Conservation (phyloP, 345 rosid genomes). For the Eutrema yunnanense region DNA sequence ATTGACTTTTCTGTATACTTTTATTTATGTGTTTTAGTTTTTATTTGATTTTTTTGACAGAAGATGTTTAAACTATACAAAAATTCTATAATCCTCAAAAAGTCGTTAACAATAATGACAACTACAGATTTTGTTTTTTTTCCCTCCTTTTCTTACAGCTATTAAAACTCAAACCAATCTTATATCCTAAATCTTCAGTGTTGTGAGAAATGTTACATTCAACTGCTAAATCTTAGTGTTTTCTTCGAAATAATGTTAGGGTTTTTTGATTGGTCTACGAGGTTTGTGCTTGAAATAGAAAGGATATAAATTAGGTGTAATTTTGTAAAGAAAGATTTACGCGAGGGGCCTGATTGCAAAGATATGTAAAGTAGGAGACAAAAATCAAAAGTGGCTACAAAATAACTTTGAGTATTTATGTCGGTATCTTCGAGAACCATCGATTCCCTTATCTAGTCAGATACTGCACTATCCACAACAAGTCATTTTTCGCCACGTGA, state of each 20-base stretch:
- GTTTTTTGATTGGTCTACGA: neutral
- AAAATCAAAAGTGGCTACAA: conserved; percentile 3
- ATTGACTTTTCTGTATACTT: too few species aligned
- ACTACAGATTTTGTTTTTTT: too few species aligned
- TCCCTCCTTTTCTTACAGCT: too few species aligned
- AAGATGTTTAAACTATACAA: too few species aligned
- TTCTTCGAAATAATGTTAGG: neutral
- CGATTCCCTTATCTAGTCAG: conserved; percentile 25
- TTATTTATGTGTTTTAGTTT: too few species aligned
- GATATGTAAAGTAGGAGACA: neutral
- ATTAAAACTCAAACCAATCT: neutral
- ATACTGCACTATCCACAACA: neutral
- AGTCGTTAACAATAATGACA: neutral
- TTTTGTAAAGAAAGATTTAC: neutral
- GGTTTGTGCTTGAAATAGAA: neutral
- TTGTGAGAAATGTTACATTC: neutral
- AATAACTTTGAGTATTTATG: conserved; percentile 7
- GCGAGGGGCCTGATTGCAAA: neutral
- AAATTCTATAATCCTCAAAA: too few species aligned
- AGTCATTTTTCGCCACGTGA: neutral
- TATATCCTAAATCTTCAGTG: neutral
- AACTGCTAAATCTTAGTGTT: neutral
- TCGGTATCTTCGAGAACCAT: conserved; percentile 29
- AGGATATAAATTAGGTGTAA: neutral
- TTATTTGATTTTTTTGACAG: too few species aligned